A percentile compares a stretch with the other conserved stretches of the same genome.
These are phyloP conservation scores for Colletotrichum lentis DNA, from an alignment of 2,329 filamentous ascomycete species.

Conservation along the genomic window DNA sequence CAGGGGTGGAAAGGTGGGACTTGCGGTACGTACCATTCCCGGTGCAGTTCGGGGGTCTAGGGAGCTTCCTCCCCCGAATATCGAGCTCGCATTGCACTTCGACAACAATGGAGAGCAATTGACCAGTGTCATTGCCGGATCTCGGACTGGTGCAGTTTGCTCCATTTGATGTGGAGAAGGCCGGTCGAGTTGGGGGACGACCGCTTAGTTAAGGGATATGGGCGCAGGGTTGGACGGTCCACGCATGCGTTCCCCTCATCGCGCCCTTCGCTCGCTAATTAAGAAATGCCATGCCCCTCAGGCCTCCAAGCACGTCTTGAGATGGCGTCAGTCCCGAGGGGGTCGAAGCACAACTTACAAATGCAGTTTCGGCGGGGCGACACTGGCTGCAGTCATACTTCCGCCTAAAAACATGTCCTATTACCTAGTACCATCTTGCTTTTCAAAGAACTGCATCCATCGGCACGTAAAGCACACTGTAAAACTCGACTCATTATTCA, in stretches of 20 bases:
- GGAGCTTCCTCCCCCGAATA: conserved; percentile 4
- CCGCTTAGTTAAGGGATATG: conserved; percentile 1
- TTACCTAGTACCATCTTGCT: too few species aligned
- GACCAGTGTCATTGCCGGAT: neutral
- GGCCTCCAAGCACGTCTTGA: conserved; percentile 22
- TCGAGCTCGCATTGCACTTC: neutral
- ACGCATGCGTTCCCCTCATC: conserved; percentile 31
- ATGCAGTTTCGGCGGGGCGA: conserved; percentile 27
- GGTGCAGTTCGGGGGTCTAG: neutral
- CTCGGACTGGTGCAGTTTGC: neutral
- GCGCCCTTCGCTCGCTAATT: neutral
- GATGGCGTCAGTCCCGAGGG: conserved; percentile 26
- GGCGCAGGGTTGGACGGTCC: conserved; percentile 15
- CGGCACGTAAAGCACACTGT: too few species aligned
- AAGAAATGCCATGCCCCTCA: conserved; percentile 2
- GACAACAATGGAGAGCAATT: neutral
- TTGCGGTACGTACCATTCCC: conserved; percentile 7
- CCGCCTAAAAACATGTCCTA: neutral
- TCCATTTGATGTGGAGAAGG: conserved; percentile 6
- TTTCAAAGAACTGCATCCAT: too few species aligned
- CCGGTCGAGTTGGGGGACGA: neutral
- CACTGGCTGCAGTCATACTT: neutral
- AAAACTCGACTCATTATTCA: neutral
- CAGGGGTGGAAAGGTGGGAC: conserved; percentile 1
- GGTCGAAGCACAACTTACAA: conserved; percentile 26